Percentiles rank a stretch among this genome's conserved stretches.
These are phyloP conservation scores for Rutidosis leptorrhynchoides DNA, from an alignment of 129 eudicot genomes.

Conservation along the genomic window DNA sequence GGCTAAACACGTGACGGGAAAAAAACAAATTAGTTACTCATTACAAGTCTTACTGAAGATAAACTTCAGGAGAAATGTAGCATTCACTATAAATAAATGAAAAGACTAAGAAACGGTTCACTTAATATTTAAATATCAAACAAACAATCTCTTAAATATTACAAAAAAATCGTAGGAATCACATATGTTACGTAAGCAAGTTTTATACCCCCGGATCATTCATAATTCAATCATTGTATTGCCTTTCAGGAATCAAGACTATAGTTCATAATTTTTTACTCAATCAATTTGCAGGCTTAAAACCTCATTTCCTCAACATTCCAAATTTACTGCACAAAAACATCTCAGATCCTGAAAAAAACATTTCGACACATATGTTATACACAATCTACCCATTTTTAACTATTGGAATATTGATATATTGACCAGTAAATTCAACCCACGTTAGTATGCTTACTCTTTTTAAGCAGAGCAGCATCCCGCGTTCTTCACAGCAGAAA, in stretches of 20 bases:
- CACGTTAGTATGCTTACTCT: not conserved
- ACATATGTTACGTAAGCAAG: constrained; percentile 24
- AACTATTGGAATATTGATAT: not conserved
- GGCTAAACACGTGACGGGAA: no score
- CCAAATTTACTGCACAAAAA: constrained; percentile 14
- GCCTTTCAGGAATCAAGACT: constrained; percentile 18
- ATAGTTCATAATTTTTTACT: constrained; percentile 9
- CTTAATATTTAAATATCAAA: constrained; percentile 8
- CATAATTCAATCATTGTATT: constrained; percentile 27
- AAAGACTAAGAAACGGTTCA: not conserved
- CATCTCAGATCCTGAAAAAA: constrained; percentile 15
- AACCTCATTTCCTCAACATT: constrained; percentile 5
- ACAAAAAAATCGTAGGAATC: constrained; percentile 21
- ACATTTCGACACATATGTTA: not conserved
- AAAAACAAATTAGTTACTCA: no score
- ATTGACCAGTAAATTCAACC: not conserved
- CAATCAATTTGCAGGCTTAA: constrained; percentile 22
- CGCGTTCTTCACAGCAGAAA: no score
- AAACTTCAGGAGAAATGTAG: no score
- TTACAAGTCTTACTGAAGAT: no score
- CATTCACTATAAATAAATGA: not conserved
- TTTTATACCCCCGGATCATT: constrained; percentile 26
- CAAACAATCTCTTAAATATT: constrained; percentile 18
- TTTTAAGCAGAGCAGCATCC: constrained; percentile 57
- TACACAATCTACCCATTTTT: not conserved